Base-by-base conservation (phyloP, 129 eudicot species). In the Tanacetum coccineum region DNA sequence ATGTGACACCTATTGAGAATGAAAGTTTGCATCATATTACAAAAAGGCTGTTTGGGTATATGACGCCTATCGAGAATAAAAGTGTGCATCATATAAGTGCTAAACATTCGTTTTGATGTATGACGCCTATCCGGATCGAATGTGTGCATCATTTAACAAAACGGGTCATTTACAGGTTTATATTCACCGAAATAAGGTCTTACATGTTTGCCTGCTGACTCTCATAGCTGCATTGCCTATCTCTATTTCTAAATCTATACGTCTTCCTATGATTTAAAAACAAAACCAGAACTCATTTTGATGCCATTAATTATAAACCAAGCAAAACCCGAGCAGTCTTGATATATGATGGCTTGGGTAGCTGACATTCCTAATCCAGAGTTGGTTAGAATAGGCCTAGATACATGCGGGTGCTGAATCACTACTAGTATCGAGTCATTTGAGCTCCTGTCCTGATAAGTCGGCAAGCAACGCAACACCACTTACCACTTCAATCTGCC, bases 361-460 rank as follows among this genome's bases (percentile, higher is more conserved):
- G 52, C 63, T 14, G 45, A 10, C 32, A 70, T 49, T 68, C 59
- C 47, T 44, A 75, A 70, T 40, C 70, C 63, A 42, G 81, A 64
- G 66, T 57, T 80, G 64, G 51, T 26, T 28, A 64, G 68, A 64
- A 18, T 39, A 21, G 67, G 76, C 55, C 81, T 70, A 25, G 57
- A 61, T 60, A 87, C 80, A 76, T 78, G 87, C 3, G 99, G 99
- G 17, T 93, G 96, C 50, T 84, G 99, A 67, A 93, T 84, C 74
- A 93, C 85, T 10, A n/a, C n/a, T n/a, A n/a, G n/a, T n/a, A n/a
- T n/a, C n/a, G 96, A 84, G 42, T 84, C 89, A 66, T 74, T 85
- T 51, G 66, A 64, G 77, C 80, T 76, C 73, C 74, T 77, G 45
- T 83, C 81, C 19, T 48, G 61, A 32, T 75, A 75, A 53, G 95